These are phyloP conservation scores for Uncinocarpus reesii DNA, from an alignment of 2,329 filamentous ascomycete species.

Conservation along the genomic window DNA sequence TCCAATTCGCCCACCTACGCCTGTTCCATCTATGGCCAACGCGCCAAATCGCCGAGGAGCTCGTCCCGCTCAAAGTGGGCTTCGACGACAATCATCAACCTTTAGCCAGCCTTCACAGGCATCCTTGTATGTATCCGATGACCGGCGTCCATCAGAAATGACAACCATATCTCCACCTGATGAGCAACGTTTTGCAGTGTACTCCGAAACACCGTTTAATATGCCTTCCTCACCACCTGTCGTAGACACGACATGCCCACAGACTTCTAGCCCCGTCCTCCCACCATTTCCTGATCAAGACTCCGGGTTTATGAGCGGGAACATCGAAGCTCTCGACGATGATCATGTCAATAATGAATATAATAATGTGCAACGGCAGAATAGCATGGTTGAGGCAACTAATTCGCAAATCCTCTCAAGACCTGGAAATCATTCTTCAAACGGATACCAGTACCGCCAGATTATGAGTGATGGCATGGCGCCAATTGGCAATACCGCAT, in stretches of 20 bases:
- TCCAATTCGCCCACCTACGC: slow-evolving; percentile 39
- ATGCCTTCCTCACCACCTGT: slow-evolving; percentile 87
- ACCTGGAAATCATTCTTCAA: background rate
- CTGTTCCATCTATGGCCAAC: slow-evolving; percentile 29
- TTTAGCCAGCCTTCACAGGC: slow-evolving; percentile 24
- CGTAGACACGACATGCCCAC: slow-evolving; percentile 52
- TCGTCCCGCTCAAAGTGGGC: slow-evolving; percentile 37
- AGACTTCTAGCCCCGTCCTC: slow-evolving; percentile 69
- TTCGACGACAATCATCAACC: slow-evolving; percentile 54
- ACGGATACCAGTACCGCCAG: background rate
- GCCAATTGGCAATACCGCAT: slow-evolving; percentile 18
- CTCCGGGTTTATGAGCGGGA: slow-evolving; percentile 77
- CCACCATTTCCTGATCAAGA: slow-evolving; percentile 53
- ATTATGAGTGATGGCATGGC: slow-evolving; percentile 18
- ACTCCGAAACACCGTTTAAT: slow-evolving; percentile 60
- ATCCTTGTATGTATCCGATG: slow-evolving; percentile 29
- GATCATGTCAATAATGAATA: slow-evolving; percentile 32
- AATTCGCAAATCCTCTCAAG: background rate
- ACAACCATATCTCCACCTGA: slow-evolving; percentile 40
- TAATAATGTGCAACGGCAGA: background rate
- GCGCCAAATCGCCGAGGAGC: slow-evolving; percentile 22
- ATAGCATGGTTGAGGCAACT: background rate
- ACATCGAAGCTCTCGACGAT: slow-evolving; percentile 60
- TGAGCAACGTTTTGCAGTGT: slow-evolving; percentile 40
- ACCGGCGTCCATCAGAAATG: slow-evolving; percentile 34